These are phyloP conservation scores for Apiospora kogelbergensis DNA, from an alignment of 2,329 filamentous ascomycete species.

Conservation along the genomic window DNA sequence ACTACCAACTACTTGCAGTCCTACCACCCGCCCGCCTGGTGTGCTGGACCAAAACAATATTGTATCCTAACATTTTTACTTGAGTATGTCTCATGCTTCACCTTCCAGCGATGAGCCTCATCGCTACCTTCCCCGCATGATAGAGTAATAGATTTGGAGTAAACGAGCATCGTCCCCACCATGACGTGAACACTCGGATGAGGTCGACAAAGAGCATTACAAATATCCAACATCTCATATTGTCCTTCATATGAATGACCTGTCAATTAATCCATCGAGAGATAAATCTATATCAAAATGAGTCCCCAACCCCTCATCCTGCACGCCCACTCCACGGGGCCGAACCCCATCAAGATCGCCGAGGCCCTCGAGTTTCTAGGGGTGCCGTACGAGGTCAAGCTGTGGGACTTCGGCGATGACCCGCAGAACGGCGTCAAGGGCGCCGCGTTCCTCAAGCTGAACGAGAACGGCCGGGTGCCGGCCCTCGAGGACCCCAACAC, in stretches of 20 bases:
- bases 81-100: not conserved
- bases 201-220: not conserved
- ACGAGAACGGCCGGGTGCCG: conserved; percentile 43
- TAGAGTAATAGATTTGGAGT: not conserved
- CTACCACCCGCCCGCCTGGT: too few species aligned
- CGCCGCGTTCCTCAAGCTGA: conserved; percentile 37
- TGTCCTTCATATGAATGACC: not conserved
- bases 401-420: conserved; percentile 41
- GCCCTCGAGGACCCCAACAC: conserved; percentile 39
- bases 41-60: not conserved
- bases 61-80: not conserved
- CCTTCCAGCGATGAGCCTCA: not conserved
- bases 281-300: not conserved
- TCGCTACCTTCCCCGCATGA: not conserved
- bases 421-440: conserved; percentile 37
- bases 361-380: conserved; percentile 39
- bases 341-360: conserved; percentile 44
- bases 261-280: not conserved
- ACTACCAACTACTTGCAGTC: not conserved
- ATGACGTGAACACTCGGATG: not conserved
- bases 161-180: not conserved
- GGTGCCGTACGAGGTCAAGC: conserved; percentile 39
- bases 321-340: conserved; percentile 39
- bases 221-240: not conserved
- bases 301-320: conserved; percentile 34